A percentile compares a stretch with the other conserved stretches of the same genome.
Conservation (phyloP, 768 basidiomycete genomes). For the Mycena indigotica region DNA sequence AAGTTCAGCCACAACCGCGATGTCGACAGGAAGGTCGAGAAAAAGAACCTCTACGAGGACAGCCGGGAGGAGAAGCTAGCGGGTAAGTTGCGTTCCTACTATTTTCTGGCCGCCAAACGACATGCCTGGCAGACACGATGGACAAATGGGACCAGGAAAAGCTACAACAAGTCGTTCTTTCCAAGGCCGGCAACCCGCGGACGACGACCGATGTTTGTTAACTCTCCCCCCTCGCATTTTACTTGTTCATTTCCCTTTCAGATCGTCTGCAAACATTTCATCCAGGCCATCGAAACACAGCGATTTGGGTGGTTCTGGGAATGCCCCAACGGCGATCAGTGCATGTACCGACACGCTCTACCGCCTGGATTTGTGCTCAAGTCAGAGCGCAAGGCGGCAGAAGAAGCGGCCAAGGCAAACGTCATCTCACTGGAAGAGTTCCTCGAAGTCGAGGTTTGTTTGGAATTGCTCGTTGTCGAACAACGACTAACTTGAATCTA, state of each 20-base stretch:
- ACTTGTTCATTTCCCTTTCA: conserved; percentile 30
- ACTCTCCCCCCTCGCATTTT: not conserved
- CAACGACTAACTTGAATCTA: conserved; percentile 38
- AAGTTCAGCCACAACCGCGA: conserved; percentile 96
- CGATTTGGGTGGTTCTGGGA: conserved; percentile 98
- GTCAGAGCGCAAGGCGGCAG: conserved; percentile 88
- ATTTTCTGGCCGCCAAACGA: not conserved
- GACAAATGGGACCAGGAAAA: conserved; percentile 97
- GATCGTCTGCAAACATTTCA: conserved; percentile 98
- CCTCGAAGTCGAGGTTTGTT: conserved; percentile 87
- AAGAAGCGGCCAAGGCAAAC: conserved; percentile 88
- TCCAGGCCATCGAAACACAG: conserved; percentile 91
- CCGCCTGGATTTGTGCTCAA: conserved; percentile 96
- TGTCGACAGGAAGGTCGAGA: conserved; percentile 88
- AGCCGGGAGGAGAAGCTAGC: conserved; percentile 74
- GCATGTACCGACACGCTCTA: conserved; percentile 93
- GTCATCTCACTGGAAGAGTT: conserved; percentile 95
- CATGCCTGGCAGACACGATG: conserved; percentile 77
- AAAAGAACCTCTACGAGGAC: conserved; percentile 94
- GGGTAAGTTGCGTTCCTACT: conserved; percentile 58
- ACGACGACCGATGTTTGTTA: conserved; percentile 83
- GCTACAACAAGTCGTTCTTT: conserved; percentile 80
- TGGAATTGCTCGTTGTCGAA: not conserved
- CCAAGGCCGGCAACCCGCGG: conserved; percentile 86
- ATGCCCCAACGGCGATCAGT: conserved; percentile 84